Percentiles rank a stretch among this genome's conserved stretches.
phyloP scores from a whole-genome alignment of 2,329 filamentous ascomycete genomes.

The Talaromyces sp. region DNA sequence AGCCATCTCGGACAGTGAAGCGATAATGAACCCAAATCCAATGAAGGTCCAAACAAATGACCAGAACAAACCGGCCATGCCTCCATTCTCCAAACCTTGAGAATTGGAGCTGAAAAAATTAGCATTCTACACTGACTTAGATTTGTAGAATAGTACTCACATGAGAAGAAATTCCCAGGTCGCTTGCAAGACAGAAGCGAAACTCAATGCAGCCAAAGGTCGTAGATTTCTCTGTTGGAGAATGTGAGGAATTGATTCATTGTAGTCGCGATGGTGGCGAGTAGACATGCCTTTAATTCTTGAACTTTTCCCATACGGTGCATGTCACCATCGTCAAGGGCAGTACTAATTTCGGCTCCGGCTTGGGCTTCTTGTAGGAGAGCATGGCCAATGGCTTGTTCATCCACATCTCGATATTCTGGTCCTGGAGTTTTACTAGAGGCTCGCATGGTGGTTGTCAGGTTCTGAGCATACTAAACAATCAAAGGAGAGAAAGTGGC shows the following conservation, averaged over 20 bases:
- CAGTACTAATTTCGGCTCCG: background rate
- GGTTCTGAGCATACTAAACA: too few species aligned
- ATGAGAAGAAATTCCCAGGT: constrained; percentile 38
- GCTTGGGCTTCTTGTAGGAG: background rate
- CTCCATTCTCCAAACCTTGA: constrained; percentile 20
- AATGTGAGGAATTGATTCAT: constrained; percentile 18
- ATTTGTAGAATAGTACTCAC: constrained; percentile 22
- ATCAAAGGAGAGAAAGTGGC: too few species aligned
- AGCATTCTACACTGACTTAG: constrained; percentile 16
- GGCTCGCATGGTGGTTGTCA: background rate
- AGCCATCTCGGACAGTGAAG: constrained; percentile 61
- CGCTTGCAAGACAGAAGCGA: constrained; percentile 34
- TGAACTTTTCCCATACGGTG: constrained; percentile 31
- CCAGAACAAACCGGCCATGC: constrained; percentile 27
- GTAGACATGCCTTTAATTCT: constrained; percentile 23
- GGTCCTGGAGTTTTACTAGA: background rate
- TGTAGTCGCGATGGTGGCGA: background rate
- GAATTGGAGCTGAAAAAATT: constrained; percentile 1
- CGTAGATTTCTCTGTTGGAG: constrained; percentile 30
- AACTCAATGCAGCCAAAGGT: constrained; percentile 33
- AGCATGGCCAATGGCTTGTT: background rate
- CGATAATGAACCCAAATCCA: constrained; percentile 62
- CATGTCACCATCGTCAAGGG: constrained; percentile 24
- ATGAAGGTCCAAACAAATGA: constrained; percentile 53
- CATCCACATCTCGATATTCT: background rate